These are phyloP conservation scores for Exophiala oligosperma DNA, from an alignment of 2,329 filamentous ascomycete species.

Conservation along the genomic window DNA sequence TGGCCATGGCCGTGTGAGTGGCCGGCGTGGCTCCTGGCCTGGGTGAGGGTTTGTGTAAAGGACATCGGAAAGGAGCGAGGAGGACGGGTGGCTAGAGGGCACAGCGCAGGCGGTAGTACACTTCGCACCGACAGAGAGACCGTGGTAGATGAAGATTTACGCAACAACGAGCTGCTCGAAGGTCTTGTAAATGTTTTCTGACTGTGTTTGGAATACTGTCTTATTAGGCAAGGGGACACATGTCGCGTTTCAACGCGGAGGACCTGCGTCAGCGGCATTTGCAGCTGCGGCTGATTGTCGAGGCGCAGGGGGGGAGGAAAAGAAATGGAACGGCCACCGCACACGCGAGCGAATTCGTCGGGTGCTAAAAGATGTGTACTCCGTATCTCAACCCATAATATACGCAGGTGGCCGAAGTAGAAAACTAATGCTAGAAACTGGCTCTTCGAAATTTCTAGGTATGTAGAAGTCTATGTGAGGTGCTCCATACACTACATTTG, in stretches of 20 bases:
- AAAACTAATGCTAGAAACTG: background rate
- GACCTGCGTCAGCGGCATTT: constrained; percentile 27
- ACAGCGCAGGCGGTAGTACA: constrained; percentile 4
- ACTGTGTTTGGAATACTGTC: constrained; percentile 3
- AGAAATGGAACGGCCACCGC: constrained; percentile 1
- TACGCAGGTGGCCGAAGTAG: background rate
- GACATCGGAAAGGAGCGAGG: constrained; percentile 3
- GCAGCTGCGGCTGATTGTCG: constrained; percentile 3
- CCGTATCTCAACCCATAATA: constrained; percentile 14
- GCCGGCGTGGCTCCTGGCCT: constrained; percentile 43
- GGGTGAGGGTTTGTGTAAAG: constrained; percentile 13
- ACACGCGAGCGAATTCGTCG: background rate
- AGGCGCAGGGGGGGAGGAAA: background rate
- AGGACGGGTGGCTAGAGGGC: background rate
- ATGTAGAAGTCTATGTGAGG: background rate
- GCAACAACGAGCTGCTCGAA: constrained; percentile 7
- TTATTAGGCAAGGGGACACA: constrained; percentile 18
- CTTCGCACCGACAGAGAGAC: background rate
- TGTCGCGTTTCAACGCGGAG: constrained; percentile 26
- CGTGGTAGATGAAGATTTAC: constrained; percentile 5
- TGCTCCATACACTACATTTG: too few species aligned
- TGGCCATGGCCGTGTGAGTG: constrained; percentile 64
- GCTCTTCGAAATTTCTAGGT: background rate
- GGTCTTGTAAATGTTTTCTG: constrained; percentile 1
- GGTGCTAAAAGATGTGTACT: background rate